Base-by-base conservation (phyloP, 352 stramenopile species). In the Phytophthora aleatoria region DNA sequence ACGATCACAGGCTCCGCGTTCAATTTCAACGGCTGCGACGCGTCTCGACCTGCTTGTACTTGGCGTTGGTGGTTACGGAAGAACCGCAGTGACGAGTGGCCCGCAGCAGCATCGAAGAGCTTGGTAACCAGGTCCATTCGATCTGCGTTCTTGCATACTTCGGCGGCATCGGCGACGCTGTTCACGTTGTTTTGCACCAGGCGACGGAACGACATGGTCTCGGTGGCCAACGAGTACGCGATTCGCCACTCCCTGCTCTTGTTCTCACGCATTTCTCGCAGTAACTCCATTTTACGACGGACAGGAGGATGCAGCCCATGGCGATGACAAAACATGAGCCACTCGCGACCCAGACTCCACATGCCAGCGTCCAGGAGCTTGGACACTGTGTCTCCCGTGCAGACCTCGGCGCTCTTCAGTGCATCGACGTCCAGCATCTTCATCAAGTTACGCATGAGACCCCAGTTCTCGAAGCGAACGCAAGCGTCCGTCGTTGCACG, bases 401-500 rank as follows among this genome's bases (percentile, higher is more conserved):
- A 89, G 15, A 87, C 20, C 28, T 93, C 79, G 3, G 85, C 54
- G 24, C 86, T 89, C 35, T 77, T 55, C 35, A 92, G 73, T 3
- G n/a, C 51, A 13, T 67, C 60, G 8, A 83, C 43, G 50, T 95
- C 76, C 5, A 95, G 24, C 41, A 73, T 77, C 12, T 71, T 70
- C 26, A 83, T 56, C 13, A 95, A 66, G 20, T 79, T 71, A 6
- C 39, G 54, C 53, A 89, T 82, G 26, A 81, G 51, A 13, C 42
- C 26, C 87, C 87, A 95, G 52, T 85, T 81, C 45, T 76, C 60
- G 60, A 90, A 83, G 38, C 81, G 78, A 20, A 93, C 44, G 35
- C 87, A 95, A 30, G 85, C 73, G 53, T 94, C 85, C 0, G 87
- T 91, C 5, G 69, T 81, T 8, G 87, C 85, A 33, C 85, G 83